Evolutionary conservation across 1,284 basidiomycete genomes (phyloP).

Genomic region (Pholiota adiposa): DNA sequence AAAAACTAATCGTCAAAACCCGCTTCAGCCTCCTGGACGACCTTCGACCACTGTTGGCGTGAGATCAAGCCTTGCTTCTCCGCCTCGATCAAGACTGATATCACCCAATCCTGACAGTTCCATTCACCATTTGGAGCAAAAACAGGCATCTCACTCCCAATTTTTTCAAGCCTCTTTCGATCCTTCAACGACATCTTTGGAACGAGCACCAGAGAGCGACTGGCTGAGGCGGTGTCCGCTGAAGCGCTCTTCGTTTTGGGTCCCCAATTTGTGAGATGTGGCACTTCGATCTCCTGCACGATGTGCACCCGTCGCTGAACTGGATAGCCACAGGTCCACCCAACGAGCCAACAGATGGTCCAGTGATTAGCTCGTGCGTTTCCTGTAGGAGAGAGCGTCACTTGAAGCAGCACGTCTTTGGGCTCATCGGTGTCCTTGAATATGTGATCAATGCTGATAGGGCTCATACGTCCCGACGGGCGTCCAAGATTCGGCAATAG

Average conservation of each 20-base stretch:
- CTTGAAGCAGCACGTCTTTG: neutral
- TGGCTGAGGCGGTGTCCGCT: neutral
- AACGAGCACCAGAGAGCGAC: neutral
- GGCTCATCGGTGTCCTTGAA: neutral
- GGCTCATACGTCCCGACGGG: neutral
- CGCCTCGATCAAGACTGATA: slow-evolving; percentile 3
- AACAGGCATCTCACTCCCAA: slow-evolving; percentile 7
- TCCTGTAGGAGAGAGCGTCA: neutral
- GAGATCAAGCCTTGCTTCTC: neutral
- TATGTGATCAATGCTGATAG: neutral
- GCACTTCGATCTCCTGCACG: neutral
- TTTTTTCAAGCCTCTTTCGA: neutral
- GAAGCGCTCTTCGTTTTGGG: neutral
- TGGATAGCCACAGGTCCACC: neutral
- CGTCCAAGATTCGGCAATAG: neutral
- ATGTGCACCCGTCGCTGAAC: neutral
- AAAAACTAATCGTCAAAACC: neutral
- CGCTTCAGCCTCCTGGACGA: neutral
- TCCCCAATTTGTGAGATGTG: neutral
- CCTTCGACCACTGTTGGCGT: neutral
- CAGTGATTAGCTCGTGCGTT: neutral
- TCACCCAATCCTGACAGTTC: slow-evolving; percentile 22
- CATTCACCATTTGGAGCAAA: slow-evolving; percentile 15
- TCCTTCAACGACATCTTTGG: neutral
- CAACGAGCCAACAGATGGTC: neutral